phyloP scores from a whole-genome alignment of 176 grass and related monocot species.

The Aegilops umbellulata region DNA sequence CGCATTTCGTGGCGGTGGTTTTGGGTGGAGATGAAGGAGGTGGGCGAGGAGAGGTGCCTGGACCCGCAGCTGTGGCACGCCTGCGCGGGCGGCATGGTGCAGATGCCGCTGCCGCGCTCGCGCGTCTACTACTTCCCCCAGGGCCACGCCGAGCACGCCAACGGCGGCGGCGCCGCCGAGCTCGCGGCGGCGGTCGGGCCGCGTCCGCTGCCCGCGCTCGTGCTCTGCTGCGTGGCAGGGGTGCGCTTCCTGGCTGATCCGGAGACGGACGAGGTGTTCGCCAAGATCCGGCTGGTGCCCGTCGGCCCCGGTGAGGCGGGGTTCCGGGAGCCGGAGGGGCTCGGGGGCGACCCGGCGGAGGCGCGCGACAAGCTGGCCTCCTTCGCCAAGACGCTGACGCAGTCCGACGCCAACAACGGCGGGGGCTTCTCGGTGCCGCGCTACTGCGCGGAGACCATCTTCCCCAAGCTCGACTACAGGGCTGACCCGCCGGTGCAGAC shows the following conservation, averaged over 20 bases:
- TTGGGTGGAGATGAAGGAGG: slow-evolving; percentile 16
- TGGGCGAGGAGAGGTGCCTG: slow-evolving; percentile 44
- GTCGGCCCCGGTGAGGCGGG: slow-evolving; percentile 29
- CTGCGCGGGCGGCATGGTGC: slow-evolving; percentile 86
- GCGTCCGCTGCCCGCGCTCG: slow-evolving; percentile 43
- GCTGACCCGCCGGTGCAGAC: slow-evolving; percentile 57
- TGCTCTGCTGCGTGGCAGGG: slow-evolving; percentile 54
- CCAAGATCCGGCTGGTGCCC: slow-evolving; percentile 65
- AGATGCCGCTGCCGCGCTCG: slow-evolving; percentile 57
- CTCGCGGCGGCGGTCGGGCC: slow-evolving; percentile 14
- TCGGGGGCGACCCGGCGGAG: neutral
- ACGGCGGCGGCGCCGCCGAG: slow-evolving; percentile 23
- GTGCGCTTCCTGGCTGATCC: slow-evolving; percentile 75
- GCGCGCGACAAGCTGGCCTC: slow-evolving; percentile 27
- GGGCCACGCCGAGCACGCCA: slow-evolving; percentile 93
- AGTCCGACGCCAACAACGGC: slow-evolving; percentile 74
- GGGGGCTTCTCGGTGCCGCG: slow-evolving; percentile 69
- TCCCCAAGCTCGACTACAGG: slow-evolving; percentile 62
- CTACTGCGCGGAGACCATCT: slow-evolving; percentile 72
- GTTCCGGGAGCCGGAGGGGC: slow-evolving; percentile 21
- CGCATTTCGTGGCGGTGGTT: slow-evolving; percentile 12
- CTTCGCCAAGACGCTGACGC: slow-evolving; percentile 64
- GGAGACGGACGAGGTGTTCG: slow-evolving; percentile 70
- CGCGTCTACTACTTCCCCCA: slow-evolving; percentile 90
- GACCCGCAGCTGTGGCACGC: slow-evolving; percentile 93